Evolutionary conservation across 2,329 filamentous ascomycete genomes (phyloP).

Genomic region (Aspergillus thermomutatus): DNA sequence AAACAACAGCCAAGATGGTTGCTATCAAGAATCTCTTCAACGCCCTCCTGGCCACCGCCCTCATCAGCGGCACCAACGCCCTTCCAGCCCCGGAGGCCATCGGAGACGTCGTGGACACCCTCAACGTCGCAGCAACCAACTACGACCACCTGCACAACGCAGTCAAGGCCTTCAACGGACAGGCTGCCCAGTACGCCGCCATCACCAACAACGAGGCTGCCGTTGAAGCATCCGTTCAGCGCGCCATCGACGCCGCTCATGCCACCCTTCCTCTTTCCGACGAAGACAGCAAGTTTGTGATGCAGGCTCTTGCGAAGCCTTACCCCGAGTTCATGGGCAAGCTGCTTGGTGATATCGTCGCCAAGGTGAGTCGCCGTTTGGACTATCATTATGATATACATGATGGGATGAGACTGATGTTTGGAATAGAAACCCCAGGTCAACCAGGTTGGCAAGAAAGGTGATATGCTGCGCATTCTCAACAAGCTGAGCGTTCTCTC

Average conservation of each 20-base stretch:
- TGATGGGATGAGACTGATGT: neutral
- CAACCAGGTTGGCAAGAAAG: neutral
- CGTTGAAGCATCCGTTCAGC: neutral
- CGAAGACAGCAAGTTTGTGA: neutral
- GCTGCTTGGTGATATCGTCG: neutral
- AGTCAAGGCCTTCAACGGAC: neutral
- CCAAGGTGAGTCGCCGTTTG: neutral
- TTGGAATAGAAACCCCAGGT: neutral
- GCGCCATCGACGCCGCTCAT: neutral
- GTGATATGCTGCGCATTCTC: neutral
- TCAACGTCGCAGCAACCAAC: neutral
- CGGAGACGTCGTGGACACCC: neutral
- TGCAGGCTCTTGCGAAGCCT: neutral
- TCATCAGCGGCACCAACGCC: neutral
- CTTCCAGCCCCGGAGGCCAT: neutral
- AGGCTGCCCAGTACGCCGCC: neutral
- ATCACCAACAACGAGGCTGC: neutral
- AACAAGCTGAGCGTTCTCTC: neutral
- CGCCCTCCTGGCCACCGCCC: neutral
- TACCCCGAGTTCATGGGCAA: neutral
- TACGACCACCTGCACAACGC: neutral
- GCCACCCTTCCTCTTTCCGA: neutral
- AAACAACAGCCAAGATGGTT: neutral
- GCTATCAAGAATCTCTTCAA: neutral
- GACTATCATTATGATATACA: neutral